Percentiles rank a stretch among this genome's conserved stretches.
phyloP scores from a whole-genome alignment of 2,329 filamentous ascomycete genomes.

The Ophiobolus disseminans region DNA sequence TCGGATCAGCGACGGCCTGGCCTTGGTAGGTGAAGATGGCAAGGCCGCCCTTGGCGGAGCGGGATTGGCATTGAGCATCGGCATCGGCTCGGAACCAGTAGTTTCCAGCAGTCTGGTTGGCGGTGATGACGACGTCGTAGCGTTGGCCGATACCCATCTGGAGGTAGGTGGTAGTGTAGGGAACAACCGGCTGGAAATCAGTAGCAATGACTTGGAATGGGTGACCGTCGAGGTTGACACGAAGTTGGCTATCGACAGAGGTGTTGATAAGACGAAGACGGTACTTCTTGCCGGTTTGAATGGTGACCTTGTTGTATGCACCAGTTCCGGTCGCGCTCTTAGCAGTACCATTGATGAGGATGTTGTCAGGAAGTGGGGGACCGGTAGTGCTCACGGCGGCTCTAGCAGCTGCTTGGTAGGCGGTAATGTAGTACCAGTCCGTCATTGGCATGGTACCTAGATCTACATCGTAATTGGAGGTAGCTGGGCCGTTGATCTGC shows the following conservation, averaged over 20 bases:
- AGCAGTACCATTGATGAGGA: constrained; percentile 64
- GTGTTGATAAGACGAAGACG: constrained; percentile 66
- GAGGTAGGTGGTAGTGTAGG: constrained; percentile 47
- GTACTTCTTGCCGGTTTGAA: constrained; percentile 56
- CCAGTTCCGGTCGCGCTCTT: constrained; percentile 50
- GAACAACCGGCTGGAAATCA: constrained; percentile 40
- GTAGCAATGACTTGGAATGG: constrained; percentile 41
- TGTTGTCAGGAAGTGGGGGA: constrained; percentile 54
- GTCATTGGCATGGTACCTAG: constrained; percentile 31
- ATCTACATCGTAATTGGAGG: constrained; percentile 40
- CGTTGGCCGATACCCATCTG: constrained; percentile 50
- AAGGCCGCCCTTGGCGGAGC: constrained; percentile 36
- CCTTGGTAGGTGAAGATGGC: constrained; percentile 50
- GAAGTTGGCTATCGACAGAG: constrained; percentile 33
- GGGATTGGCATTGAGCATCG: constrained; percentile 31
- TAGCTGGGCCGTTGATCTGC: constrained; percentile 38
- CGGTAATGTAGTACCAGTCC: constrained; percentile 54
- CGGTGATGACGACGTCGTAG: constrained; percentile 46
- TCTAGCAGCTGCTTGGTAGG: constrained; percentile 33
- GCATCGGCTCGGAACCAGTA: constrained; percentile 46
- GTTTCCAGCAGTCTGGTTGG: constrained; percentile 39
- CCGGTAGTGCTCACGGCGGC: constrained; percentile 22
- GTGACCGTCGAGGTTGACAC: constrained; percentile 41
- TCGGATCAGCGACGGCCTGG: constrained; percentile 45
- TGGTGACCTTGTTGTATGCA: constrained; percentile 35